Evolutionary conservation across 2,329 filamentous ascomycete species (phyloP).

Genomic region (Elsinoe fawcettii): DNA sequence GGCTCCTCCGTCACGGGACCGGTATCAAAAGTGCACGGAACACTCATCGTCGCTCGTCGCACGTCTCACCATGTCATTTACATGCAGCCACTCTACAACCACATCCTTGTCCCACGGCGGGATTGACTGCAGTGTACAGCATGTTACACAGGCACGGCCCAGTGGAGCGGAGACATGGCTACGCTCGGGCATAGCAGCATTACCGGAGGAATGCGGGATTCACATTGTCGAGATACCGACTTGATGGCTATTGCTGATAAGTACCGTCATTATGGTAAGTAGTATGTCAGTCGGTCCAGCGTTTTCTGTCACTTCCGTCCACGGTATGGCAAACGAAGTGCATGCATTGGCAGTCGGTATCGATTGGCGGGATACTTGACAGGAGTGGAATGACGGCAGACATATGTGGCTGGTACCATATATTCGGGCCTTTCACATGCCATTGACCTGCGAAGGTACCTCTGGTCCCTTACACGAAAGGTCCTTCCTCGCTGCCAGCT

Average conservation of each 20-base stretch:
- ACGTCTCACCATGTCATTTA: background rate
- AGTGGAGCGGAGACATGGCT: background rate
- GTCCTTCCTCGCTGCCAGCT: background rate
- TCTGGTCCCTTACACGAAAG: background rate
- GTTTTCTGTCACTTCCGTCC: slow-evolving; percentile 5
- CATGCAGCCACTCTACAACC: background rate
- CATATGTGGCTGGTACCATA: background rate
- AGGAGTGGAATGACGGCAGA: background rate
- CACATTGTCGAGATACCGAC: background rate
- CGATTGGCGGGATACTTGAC: background rate
- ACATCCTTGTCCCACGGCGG: background rate
- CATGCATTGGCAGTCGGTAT: background rate
- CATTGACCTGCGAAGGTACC: background rate
- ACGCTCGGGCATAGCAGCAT: background rate
- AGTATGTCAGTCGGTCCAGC: background rate
- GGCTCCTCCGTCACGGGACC: background rate
- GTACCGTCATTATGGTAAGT: background rate
- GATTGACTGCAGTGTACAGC: background rate
- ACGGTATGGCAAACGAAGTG: background rate
- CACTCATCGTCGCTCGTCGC: background rate
- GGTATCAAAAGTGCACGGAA: background rate
- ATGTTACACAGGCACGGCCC: slow-evolving; percentile 1
- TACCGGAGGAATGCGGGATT: background rate
- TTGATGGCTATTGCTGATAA: background rate
- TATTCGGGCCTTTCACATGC: slow-evolving; percentile 1